Base-by-base conservation (phyloP, 768 basidiomycete species). In the Podaxis sp. region DNA sequence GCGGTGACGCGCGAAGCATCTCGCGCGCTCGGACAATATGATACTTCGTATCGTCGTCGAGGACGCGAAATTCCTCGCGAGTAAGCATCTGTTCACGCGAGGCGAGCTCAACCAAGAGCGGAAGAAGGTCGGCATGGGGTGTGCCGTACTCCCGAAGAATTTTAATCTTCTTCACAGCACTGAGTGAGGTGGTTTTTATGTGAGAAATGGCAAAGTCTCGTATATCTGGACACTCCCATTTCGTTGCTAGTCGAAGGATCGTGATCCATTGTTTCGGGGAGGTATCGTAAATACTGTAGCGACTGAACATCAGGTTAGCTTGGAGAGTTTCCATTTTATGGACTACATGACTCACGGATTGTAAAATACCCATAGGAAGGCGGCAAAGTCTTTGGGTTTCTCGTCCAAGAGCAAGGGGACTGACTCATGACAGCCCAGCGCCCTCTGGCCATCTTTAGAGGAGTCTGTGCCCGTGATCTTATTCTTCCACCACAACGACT, bases 321-420 rank as follows among this genome's bases (percentile, higher is more conserved):
- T 18, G 28, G 35, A 38, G 1, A 38, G 25, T 36, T 44, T 3
- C 27, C 25, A 27, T 10, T 10, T 11, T 16, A 3, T 37, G 27
- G 4, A 27, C 16, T 11, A 23, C 11, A 2, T 66, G 35, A 74
- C 78, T 62, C 61, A 83, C 82, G 77, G 76, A 47, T 84, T 83
- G 55, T 86, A 86, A 63, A 83, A 84, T 0, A 85, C 76, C 78
- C 82, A 83, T 0, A 85, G 67, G 0, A 86, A 76, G 0, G 66
- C 68, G 0, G 76, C 76, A 50, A 86, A 84, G 0, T 81, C 74
- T 0, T 69, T 60, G 0, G 72, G 64, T 0, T 70, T 72, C 2
- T 78, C 72, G 1, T 78, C 64, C 2, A 73, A 66, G 16, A 79
- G 61, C 1, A 78, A 70, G 27, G 57, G 44, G 6, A 83, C 75